These are phyloP conservation scores for Ophiorrhiza pumila DNA, from an alignment of 257 asterid species.

Conservation along the genomic window DNA sequence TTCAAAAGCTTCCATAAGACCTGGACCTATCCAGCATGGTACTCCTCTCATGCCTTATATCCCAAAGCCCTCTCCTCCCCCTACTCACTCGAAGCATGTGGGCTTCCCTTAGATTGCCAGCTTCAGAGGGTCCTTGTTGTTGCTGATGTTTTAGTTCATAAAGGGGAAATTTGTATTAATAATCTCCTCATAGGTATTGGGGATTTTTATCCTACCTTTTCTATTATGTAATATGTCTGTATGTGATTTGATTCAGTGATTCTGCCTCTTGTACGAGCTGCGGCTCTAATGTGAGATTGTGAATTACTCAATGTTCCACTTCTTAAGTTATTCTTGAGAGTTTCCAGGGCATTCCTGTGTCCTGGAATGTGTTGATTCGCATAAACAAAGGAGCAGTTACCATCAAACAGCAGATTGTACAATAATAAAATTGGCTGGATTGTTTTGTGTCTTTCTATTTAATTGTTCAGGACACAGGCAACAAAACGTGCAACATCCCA, in stretches of 20 bases:
- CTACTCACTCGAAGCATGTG: constrained; percentile 9
- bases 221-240: constrained; percentile 1
- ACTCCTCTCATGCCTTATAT: constrained; percentile 81
- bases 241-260: constrained; percentile 3
- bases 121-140: background rate
- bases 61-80: constrained; percentile 79
- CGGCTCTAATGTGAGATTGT: background rate
- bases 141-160: background rate
- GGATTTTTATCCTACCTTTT: background rate
- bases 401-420: no score
- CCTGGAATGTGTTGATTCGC: no score
- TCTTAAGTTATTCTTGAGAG: no score
- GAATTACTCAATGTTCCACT: background rate
- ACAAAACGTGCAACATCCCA: no score
- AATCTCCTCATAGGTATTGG: constrained; percentile 1
- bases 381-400: no score
- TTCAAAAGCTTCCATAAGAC: constrained; percentile 64
- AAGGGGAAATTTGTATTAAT: background rate
- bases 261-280: background rate
- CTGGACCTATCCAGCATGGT: constrained; percentile 76
- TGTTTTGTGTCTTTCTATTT: no score
- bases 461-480: no score
- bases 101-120: constrained; percentile 15
- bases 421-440: no score
- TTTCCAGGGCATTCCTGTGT: no score